phyloP scores from a whole-genome alignment of 495 filamentous ascomycete species.

The Tuber brumale region DNA sequence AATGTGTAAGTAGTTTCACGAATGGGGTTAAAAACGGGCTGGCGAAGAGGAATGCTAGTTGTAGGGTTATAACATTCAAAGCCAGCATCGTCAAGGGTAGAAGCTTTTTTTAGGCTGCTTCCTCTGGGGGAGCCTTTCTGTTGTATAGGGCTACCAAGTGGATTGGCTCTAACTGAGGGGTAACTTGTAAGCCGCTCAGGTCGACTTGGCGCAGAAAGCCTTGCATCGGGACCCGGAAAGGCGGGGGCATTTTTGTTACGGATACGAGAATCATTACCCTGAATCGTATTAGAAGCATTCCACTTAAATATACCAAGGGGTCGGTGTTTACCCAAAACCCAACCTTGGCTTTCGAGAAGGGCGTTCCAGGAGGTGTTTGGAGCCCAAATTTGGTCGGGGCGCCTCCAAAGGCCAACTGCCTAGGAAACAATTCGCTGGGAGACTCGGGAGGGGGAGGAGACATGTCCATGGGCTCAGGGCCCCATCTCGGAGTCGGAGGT shows the following conservation, averaged over 20 bases:
- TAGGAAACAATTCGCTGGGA: background rate
- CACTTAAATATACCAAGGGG: background rate
- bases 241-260: background rate
- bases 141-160: background rate
- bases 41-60: background rate
- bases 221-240: background rate
- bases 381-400: background rate
- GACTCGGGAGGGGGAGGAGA: background rate
- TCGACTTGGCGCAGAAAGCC: background rate
- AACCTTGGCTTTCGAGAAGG: background rate
- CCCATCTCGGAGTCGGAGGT: background rate
- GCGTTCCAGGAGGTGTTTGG: background rate
- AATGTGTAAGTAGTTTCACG: constrained; percentile 33
- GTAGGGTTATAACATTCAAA: background rate
- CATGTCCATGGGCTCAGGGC: background rate
- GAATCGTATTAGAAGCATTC: background rate
- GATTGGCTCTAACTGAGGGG: background rate
- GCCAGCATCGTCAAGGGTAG: background rate
- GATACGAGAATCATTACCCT: background rate
- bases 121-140: background rate
- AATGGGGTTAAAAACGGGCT: background rate
- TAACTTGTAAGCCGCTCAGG: background rate
- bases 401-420: background rate
- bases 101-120: background rate
- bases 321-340: background rate